Percentiles rank a stretch among this genome's conserved stretches.
phyloP scores from a whole-genome alignment of 2,329 filamentous ascomycete genomes.

The Cercospora nicotianae region DNA sequence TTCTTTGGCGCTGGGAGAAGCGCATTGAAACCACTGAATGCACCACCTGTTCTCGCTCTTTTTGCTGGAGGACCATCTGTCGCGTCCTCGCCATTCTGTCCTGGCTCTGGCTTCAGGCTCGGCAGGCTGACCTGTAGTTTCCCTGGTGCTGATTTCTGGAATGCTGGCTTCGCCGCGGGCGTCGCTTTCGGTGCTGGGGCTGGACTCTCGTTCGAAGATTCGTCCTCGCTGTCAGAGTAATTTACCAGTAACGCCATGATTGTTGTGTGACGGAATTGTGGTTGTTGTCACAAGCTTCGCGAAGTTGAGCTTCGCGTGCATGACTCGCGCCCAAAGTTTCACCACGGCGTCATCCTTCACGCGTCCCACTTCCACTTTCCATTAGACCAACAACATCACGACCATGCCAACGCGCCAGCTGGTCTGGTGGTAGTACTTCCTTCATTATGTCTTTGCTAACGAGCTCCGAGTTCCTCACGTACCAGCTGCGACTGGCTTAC shows the following conservation, averaged over 20 bases:
- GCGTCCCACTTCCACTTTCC: not conserved
- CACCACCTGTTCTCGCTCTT: slow-evolving; percentile 62
- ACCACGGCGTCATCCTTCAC: not conserved
- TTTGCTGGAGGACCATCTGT: slow-evolving; percentile 66
- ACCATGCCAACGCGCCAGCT: slow-evolving; percentile 22
- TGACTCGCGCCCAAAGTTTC: slow-evolving; percentile 18
- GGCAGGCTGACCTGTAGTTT: slow-evolving; percentile 83
- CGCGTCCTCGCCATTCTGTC: slow-evolving; percentile 42
- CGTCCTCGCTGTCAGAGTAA: slow-evolving; percentile 76
- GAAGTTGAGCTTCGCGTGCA: slow-evolving; percentile 4
- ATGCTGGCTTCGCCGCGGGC: slow-evolving; percentile 39
- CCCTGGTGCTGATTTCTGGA: slow-evolving; percentile 53
- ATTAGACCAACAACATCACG: not conserved
- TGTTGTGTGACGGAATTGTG: not conserved
- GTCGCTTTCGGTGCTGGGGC: slow-evolving; percentile 33
- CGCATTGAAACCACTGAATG: slow-evolving; percentile 80
- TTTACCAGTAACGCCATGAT: slow-evolving; percentile 67
- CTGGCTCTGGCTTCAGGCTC: slow-evolving; percentile 47
- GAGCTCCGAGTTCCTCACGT: slow-evolving; percentile 65
- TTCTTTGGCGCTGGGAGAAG: slow-evolving; percentile 82
- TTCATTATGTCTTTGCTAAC: slow-evolving; percentile 41
- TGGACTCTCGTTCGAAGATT: slow-evolving; percentile 39
- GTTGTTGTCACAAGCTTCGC: not conserved
- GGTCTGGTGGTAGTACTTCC: slow-evolving; percentile 21
- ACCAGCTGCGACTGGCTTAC: slow-evolving; percentile 78